phyloP scores from a whole-genome alignment of 805 yeast genomes.

The Isabelozyma pseudorhagii region DNA sequence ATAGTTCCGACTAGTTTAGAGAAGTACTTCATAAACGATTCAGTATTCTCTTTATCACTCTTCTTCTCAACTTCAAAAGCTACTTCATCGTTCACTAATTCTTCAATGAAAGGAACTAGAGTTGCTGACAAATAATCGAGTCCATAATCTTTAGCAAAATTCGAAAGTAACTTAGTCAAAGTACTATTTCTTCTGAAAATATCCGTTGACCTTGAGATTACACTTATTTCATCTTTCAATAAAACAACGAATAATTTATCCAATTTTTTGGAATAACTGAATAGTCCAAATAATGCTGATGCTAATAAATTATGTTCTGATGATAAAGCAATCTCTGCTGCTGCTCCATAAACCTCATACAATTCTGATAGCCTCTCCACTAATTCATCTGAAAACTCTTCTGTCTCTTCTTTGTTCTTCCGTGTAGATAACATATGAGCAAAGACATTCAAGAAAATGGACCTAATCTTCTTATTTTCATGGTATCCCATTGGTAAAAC shows the following conservation, averaged over 20 bases:
- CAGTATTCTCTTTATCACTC: constrained; percentile 32
- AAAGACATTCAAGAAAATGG: constrained; percentile 76
- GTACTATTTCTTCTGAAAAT: constrained; percentile 78
- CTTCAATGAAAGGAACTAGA: constrained; percentile 55
- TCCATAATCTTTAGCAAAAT: constrained; percentile 70
- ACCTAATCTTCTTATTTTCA: constrained; percentile 58
- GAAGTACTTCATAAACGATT: constrained; percentile 55
- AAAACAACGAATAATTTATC: constrained; percentile 51
- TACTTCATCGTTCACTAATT: constrained; percentile 46
- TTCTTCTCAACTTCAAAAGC: constrained; percentile 64
- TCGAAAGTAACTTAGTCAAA: constrained; percentile 71
- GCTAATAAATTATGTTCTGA: constrained; percentile 71
- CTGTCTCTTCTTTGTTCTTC: constrained; percentile 18
- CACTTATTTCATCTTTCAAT: constrained; percentile 59
- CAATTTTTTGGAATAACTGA: constrained; percentile 33
- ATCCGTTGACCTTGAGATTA: constrained; percentile 62
- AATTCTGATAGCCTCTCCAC: constrained; percentile 28
- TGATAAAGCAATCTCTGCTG: constrained; percentile 62
- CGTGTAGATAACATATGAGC: constrained; percentile 54
- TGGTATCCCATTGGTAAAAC: constrained; percentile 80
- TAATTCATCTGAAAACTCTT: constrained; percentile 24
- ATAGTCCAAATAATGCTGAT: constrained; percentile 56
- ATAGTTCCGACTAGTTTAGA: constrained; percentile 57
- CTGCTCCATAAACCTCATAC: constrained; percentile 46
- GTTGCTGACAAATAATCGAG: constrained; percentile 50